Base-by-base conservation (phyloP, 2,329 filamentous ascomycete genomes). In the Aspergillus niger region DNA sequence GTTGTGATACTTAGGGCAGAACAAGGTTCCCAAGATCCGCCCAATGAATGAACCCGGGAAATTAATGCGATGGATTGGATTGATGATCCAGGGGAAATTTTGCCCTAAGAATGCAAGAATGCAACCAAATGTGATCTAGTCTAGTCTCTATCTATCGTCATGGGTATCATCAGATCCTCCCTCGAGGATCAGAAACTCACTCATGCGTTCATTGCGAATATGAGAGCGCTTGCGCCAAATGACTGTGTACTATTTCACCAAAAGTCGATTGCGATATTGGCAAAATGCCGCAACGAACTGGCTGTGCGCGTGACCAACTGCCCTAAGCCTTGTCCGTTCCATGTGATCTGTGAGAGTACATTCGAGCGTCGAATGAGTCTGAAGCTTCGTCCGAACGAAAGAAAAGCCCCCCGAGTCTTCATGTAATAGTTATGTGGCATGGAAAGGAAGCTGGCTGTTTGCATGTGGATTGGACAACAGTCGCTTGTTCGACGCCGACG, bases 81-180 rank as follows among this genome's bases (percentile, higher is more conserved):
- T 20, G 20, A 20, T 20, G 26, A 50, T 30, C 30, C 26, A 20
- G 17, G 28, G 20, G 13, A 11, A 11, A 32, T 10, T 13, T 50
- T n/a, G 32, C 26, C 47, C n/a, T 7, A 30, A 50, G 5, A 50
- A 20, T 17, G n/a, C 15, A 30, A 50, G 5, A 50, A 20, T 17
- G n/a, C 8, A 30, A 50, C 8, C n/a, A n/a, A 28, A 32, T 32
- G 30, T 32, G 11, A 32, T 44, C 47, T 50, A 50, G 26, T 50
- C 47, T 50, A 50, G 47, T 17, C 47, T 49, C 47, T 50, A 50
- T 50, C 24, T 50, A 50, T 50, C 47, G 26, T 50, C 47, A 30
- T 50, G 47, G 47, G 47, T 50, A 50, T 50, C 47, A 50, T 50
- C 47, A 30, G 26, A 50, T 50, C 47, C 47, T 50, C 26, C n/a